These are phyloP conservation scores for Arthrobotrys iridis DNA, from an alignment of 2,329 filamentous ascomycete species.

Conservation along the genomic window DNA sequence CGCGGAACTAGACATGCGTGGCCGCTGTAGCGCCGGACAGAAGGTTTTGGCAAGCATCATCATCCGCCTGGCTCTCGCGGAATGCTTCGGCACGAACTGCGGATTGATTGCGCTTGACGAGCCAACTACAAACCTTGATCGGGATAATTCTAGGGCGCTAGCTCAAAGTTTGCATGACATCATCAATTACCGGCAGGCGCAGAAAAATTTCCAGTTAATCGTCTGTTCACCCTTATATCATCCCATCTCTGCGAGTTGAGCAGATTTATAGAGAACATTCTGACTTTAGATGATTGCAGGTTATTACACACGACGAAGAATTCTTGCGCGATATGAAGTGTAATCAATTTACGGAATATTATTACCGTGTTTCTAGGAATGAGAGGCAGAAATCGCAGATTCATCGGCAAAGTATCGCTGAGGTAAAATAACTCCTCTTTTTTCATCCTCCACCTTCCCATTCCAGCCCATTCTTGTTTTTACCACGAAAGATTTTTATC, in stretches of 20 bases:
- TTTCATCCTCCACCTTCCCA: neutral
- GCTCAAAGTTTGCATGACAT: slow-evolving; percentile 86
- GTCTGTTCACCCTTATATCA: slow-evolving; percentile 59
- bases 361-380: slow-evolving; percentile 86
- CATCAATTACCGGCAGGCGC: slow-evolving; percentile 81
- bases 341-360: slow-evolving; percentile 89
- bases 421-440: slow-evolving; percentile 60
- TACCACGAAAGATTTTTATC: neutral
- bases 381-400: slow-evolving; percentile 89
- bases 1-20: slow-evolving; percentile 99
- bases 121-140: slow-evolving; percentile 94
- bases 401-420: slow-evolving; percentile 69
- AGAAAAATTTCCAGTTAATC: slow-evolving; percentile 96
- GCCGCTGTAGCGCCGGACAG: slow-evolving; percentile 93
- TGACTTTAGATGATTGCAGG: slow-evolving; percentile 37
- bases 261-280: neutral
- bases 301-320: slow-evolving; percentile 98
- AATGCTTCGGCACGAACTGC: slow-evolving; percentile 96
- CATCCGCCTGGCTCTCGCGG: slow-evolving; percentile 92
- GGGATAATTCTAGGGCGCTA: slow-evolving; percentile 90
- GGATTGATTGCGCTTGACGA: slow-evolving; percentile 96
- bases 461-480: neutral
- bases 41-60: slow-evolving; percentile 97
- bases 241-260: neutral
- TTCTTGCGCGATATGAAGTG: slow-evolving; percentile 94